Evolutionary conservation across 106 monocot genomes (phyloP), one percentile per base, ranked within the genome.

Genomic region (Platanthera zijinensis): DNA sequence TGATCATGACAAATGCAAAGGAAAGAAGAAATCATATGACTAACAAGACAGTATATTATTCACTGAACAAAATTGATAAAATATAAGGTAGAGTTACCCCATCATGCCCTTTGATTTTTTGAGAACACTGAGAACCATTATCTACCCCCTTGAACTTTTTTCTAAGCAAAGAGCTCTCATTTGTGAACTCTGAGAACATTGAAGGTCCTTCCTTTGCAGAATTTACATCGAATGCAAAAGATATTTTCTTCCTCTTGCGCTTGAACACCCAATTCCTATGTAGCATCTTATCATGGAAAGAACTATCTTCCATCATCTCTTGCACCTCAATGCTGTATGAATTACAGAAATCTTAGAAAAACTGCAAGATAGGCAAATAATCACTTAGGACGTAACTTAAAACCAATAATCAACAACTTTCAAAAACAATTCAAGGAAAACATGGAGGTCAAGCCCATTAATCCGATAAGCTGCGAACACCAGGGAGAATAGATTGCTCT

Each of bases 191-290:
- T 19, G 70, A 69, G 19, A 52, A 14, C 21, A 74, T 19, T 52
- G 87, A 75, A 32, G 66, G 28, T 74, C 66, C 69, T 50, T 84
- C 84, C 69, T 87, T 86, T 47, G 68, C 78, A 51, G 51, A 82
- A 59, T 74, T 81, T 21, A 53, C 52, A 72, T 74, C 83, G 46
- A 81, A 53, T 70, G 76, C 73, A 70, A 68, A 79, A 74, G 84
- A 70, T 69, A 77, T 73, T 39, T 77, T 82, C 80, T 86, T 91
- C 74, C 95, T 80, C 80, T 95, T 95, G 72, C 91, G 89, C 83
- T 95, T 91, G 52, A 76, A 57, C 45, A 87, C 84, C 95, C 95
- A 91, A 76, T 87, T 91, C 68, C 84, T 81, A 64, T 91, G 91
- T 39, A 87, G 77, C 76, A 87, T 82, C 73, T 83, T 86, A 51